Evolutionary conservation across 257 asterid genomes (phyloP), one percentile per base, ranked within the genome.

Genomic region (Scutellaria baicalensis): DNA sequence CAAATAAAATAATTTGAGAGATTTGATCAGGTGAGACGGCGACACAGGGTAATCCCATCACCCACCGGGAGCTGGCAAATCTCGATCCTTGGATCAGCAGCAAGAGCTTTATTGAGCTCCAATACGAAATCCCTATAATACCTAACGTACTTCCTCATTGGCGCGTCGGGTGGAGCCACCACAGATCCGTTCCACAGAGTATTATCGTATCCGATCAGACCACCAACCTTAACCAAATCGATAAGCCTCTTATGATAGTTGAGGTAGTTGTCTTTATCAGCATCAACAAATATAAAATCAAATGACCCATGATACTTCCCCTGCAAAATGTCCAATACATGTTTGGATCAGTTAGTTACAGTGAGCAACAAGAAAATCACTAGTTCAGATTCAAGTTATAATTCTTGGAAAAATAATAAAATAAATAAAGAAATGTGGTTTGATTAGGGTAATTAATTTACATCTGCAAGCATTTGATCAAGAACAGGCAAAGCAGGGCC

Each of bases 11-110:
- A 2, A 12, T 13, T 42, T 27, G 5, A 14, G 12, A 5, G 38
- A 39, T 7, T 13, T 38, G 12, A 8, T 65, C 72, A 91, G 82
- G 77, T 85, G 84, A 87, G 11, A 5, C 97, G 95, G 71, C 97
- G 96, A 83, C 97, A 91, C 78, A 91, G 78, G 80, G 97, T 91
- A 49, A 91, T 83, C 54, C 97, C 97, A 77, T 91, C 97, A 7
- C 97, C 97, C 18, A 91, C 91, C 0, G 97, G 97, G 33, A 91
- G 81, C 86, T 89, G 91, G 73, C 95, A 89, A 39, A 91, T 87
- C 88, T 91, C 97, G 17, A 91, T 80, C 89, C 97, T 89, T 3
- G 84, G 88, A 81, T 91, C 97, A 12, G 85, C 97, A 1, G 95
- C 95, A 11, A 91, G 85, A 13, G 91, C 91, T 78, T 87, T 89